Evolutionary conservation across 345 rosid genomes (phyloP), one percentile per base, ranked within the genome.

Genomic region (Rubroshorea leprosula): DNA sequence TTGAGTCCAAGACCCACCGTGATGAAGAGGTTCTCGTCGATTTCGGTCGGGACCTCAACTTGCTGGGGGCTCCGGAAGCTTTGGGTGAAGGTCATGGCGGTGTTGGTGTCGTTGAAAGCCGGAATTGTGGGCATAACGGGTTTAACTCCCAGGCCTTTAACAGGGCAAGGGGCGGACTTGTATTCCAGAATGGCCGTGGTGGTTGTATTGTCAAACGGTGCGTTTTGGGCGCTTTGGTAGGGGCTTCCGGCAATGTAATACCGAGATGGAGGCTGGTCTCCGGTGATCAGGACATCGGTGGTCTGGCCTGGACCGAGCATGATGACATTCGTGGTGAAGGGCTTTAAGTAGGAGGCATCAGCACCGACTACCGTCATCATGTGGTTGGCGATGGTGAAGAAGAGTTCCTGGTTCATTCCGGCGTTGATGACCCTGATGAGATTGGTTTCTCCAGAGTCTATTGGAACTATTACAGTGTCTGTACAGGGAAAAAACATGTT

Each of bases 231-330:
- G 49, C 90, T 92, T 58, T 80, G 84, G 53, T 92, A 92, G 39
- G 98, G 82, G 18, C 82, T 67, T 1, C 81, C 98, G 0, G 97
- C 94, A 55, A 89, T 74, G 77, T 92, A 89, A 70, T 92, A 92
- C 8, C 83, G 80, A 16, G 79, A 74, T 0, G 94, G 89, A 0
- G 58, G 67, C 54, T 83, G 93, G 75, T 89, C 72, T 0, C 96
- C 98, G 9, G 57, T 58, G 76, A 92, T 75, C 35, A 92, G 58
- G 45, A 92, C 98, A 20, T 92, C 98, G 0, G 96, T 92, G 58
- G 98, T 92, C 55, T 92, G 97, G 23, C 98, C 97, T 0, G 98
- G 98, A 35, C 98, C 98, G 6, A 92, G 48, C 91, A 86, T 73
- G 29, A 92, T 75, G 15, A 89, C 90, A 1, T 81, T 76, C 51